Percentiles rank a stretch among this genome's conserved stretches.
Conservation (phyloP, 2,329 filamentous ascomycete species). For the Cordyceps javanica region DNA sequence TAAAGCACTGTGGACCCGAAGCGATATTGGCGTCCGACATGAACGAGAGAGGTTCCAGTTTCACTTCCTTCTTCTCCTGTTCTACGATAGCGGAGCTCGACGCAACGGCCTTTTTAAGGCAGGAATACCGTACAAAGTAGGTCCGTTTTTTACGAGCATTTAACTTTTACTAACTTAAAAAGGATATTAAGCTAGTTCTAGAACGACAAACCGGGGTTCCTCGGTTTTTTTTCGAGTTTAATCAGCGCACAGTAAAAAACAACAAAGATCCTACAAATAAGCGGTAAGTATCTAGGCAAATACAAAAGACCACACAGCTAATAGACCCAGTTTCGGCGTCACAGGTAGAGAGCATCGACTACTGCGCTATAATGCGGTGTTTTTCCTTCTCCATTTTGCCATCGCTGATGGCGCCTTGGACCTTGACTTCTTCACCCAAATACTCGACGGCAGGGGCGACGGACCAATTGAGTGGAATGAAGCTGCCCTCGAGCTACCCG, state of each 20-base stretch:
- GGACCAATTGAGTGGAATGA: not conserved
- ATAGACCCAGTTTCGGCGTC: not conserved
- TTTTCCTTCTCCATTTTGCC: slow-evolving; percentile 7
- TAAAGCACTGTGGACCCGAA: not conserved
- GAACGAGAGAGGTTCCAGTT: not conserved
- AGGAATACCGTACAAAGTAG: slow-evolving; percentile 4
- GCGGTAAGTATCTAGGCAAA: not conserved
- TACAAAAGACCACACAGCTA: not conserved
- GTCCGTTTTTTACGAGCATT: not conserved
- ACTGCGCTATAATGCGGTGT: slow-evolving; percentile 4
- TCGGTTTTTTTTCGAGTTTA: not conserved
- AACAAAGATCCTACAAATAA: not conserved
- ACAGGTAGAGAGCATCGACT: slow-evolving; percentile 1
- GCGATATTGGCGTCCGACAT: not conserved
- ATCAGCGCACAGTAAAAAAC: not conserved
- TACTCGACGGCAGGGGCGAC: slow-evolving; percentile 2
- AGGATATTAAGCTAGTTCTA: slow-evolving; percentile 1
- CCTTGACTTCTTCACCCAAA: not conserved
- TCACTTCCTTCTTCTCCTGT: slow-evolving; percentile 1
- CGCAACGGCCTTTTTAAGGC: not conserved
- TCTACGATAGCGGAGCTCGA: slow-evolving; percentile 4
- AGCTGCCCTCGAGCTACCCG: not conserved
- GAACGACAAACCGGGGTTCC: not conserved
- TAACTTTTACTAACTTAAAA: not conserved
- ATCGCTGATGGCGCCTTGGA: slow-evolving; percentile 9